Base-by-base conservation (phyloP, 1,284 basidiomycete genomes). In the Paramarasmius palmivorus region DNA sequence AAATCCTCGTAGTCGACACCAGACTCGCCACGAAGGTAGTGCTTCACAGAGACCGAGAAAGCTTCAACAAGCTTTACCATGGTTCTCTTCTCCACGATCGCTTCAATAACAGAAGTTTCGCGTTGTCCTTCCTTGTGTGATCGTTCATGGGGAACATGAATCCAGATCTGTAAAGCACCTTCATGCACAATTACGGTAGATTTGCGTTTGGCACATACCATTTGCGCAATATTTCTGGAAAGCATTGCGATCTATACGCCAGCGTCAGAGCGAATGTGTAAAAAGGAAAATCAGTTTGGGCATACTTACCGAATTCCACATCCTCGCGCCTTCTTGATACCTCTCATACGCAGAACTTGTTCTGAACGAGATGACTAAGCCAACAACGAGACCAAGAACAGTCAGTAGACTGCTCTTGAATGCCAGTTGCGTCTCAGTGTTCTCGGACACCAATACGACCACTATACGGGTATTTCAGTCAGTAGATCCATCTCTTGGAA, bases 341-440 rank as follows among this genome's bases (percentile, higher is more conserved):
- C 86, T 77, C 56, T 89, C 87, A 63, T 89, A 85, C 60, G 83
- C 85, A 6, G 81, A 83, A n/a, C 76, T 80, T 0, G 84, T 84
- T 42, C 84, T 73, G 69, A 86, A 86, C 0, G 82, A 83, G 49
- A 88, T 85, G 22, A 86, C 83, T 59, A 86, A 77, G 71, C 83
- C 84, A 57, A 88, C 79, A 23, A 86, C 83, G 12, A 84, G 83
- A 79, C 84, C 84, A 37, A 86, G 71, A 1, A 86, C 79, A 5
- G 82, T 83, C 51, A 85, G 71, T 53, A 87, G 73, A 50, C 68
- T 64, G 57, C 68, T 77, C 6, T 71, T 71, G 49, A 84, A 68
- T 3, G 63, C 64, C 14, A 84, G 69, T 25, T 75, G 64, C 44
- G 71, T 68, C 0, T 55, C 38, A 0, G 81, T 82, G 57, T 73